Evolutionary conservation across 257 asterid genomes (phyloP).

Genomic region (Solanum bulbocastanum): DNA sequence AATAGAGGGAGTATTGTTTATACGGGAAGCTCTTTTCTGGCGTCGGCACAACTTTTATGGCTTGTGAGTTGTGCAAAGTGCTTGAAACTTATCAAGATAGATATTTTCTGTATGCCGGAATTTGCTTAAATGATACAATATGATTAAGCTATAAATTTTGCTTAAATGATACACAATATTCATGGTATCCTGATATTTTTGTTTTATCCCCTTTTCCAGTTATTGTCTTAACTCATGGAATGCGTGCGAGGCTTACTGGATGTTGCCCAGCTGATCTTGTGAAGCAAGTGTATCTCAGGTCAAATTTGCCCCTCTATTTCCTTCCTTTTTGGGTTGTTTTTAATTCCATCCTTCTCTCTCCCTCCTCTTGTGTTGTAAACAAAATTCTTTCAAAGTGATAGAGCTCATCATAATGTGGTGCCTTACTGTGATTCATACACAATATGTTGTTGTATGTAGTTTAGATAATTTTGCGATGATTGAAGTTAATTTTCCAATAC

Average conservation of each 20-base stretch:
- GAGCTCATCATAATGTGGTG: background rate
- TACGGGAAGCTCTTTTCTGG: background rate
- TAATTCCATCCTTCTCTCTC: background rate
- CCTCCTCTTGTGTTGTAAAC: constrained; percentile 1
- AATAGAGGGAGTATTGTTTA: background rate
- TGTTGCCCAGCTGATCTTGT: constrained; percentile 91
- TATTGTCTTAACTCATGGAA: constrained; percentile 91
- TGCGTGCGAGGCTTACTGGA: constrained; percentile 93
- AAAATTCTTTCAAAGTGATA: background rate
- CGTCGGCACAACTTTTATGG: background rate
- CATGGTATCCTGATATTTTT: background rate
- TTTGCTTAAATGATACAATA: background rate
- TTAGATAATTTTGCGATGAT: too few species aligned
- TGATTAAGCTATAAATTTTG: background rate
- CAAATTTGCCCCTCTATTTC: constrained; percentile 1
- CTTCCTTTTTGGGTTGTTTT: background rate
- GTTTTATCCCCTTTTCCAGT: constrained; percentile 37
- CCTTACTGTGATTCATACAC: background rate
- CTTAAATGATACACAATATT: background rate
- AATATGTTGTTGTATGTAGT: too few species aligned
- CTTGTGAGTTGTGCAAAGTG: background rate
- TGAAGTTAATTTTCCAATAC: too few species aligned
- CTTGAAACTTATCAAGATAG: background rate
- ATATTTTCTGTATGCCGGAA: background rate
- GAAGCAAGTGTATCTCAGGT: constrained; percentile 95